Conservation (phyloP, 495 filamentous ascomycete species). For the Daldinia caldariorum region DNA sequence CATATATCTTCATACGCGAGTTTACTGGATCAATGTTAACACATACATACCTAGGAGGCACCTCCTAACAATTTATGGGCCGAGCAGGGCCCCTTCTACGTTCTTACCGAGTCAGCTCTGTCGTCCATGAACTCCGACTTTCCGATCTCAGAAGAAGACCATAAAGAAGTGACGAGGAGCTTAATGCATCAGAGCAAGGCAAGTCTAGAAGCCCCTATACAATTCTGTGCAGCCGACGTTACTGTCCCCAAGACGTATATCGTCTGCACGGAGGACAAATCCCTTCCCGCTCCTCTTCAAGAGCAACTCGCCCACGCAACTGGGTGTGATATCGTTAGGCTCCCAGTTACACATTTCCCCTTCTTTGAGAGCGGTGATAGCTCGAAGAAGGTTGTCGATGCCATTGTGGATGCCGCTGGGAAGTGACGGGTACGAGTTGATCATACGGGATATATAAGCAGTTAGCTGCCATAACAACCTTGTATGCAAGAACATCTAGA, state of each 20-base stretch:
- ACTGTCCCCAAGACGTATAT: conserved; percentile 42
- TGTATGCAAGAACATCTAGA: background rate
- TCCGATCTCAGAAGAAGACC: conserved; percentile 13
- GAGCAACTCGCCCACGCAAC: conserved; percentile 20
- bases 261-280: conserved; percentile 33
- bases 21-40: background rate
- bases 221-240: conserved; percentile 38
- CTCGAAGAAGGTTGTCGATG: conserved; percentile 27
- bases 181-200: conserved; percentile 40
- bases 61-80: background rate
- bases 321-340: conserved; percentile 23
- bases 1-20: background rate
- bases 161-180: conserved; percentile 14
- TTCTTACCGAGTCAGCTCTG: conserved; percentile 29
- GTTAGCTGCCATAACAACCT: background rate
- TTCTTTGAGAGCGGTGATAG: conserved; percentile 33
- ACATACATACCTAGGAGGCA: background rate
- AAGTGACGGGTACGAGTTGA: conserved; percentile 9
- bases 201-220: conserved; percentile 23
- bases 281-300: conserved; percentile 29
- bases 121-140: background rate
- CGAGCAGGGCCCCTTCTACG: conserved; percentile 35
- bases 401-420: conserved; percentile 33
- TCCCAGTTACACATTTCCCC: conserved; percentile 31
- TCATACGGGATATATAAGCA: background rate